Conservation (phyloP, 225 moss, liverwort and hornwort genomes). For the Ulota crispa region DNA sequence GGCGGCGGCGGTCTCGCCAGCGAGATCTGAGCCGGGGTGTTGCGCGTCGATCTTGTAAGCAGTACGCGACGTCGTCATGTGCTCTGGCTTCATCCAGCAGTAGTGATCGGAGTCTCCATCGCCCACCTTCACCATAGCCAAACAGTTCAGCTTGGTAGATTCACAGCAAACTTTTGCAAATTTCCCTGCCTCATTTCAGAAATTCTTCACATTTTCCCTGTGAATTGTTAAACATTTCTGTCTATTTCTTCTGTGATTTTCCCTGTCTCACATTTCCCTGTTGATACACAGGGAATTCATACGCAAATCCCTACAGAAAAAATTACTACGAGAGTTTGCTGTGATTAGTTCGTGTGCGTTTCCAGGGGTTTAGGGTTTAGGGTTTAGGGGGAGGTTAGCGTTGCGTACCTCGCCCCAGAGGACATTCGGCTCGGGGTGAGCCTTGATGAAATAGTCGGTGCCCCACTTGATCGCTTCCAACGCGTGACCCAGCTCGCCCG, state of each 20-base stretch:
- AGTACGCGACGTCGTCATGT: slow-evolving; percentile 54
- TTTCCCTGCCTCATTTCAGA: no score
- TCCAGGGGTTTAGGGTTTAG: background rate
- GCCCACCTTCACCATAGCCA: slow-evolving; percentile 42
- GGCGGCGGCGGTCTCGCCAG: slow-evolving; percentile 55
- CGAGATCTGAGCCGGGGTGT: slow-evolving; percentile 62
- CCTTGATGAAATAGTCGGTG: slow-evolving; percentile 66
- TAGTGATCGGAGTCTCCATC: slow-evolving; percentile 59
- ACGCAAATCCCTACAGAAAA: no score
- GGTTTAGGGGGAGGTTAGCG: background rate
- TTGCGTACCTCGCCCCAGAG: slow-evolving; percentile 58
- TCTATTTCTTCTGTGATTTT: no score
- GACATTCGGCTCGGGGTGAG: slow-evolving; percentile 42
- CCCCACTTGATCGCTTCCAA: slow-evolving; percentile 68
- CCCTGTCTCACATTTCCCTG: no score
- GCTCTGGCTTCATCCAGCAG: slow-evolving; percentile 66
- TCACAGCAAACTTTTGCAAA: no score
- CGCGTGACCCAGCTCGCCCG: slow-evolving; percentile 45
- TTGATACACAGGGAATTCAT: no score
- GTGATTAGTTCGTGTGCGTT: background rate
- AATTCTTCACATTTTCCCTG: no score
- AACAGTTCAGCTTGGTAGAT: background rate
- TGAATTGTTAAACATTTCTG: no score
- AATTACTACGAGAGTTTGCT: no score
- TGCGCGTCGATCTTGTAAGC: slow-evolving; percentile 53